Evolutionary conservation across 345 rosid genomes (phyloP).

Genomic region (Cardiospermum halicacabum): DNA sequence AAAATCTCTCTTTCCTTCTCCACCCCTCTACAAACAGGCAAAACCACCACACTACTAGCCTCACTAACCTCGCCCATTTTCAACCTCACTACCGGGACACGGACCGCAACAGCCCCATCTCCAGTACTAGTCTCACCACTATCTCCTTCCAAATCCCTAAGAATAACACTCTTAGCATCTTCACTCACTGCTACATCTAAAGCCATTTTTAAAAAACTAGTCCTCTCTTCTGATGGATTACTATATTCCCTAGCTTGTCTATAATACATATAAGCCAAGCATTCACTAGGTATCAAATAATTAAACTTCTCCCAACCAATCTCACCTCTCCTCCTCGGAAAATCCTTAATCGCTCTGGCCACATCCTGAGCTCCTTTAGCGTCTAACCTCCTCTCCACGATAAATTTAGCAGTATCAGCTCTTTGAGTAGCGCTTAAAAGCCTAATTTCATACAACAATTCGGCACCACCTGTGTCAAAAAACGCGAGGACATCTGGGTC

Average conservation of each 20-base stretch:
- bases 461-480: conserved; percentile 69
- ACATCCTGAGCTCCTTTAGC: conserved; percentile 58
- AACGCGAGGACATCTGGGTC: conserved; percentile 47
- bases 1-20: conserved; percentile 44
- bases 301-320: conserved; percentile 53
- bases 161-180: conserved; percentile 43
- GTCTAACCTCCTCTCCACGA: conserved; percentile 39
- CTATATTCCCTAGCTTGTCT: conserved; percentile 64
- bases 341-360: conserved; percentile 82
- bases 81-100: conserved; percentile 71
- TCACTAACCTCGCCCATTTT: conserved; percentile 75
- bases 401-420: conserved; percentile 48
- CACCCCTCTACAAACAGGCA: conserved; percentile 70
- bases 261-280: conserved; percentile 67
- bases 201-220: conserved; percentile 49
- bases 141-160: conserved; percentile 43
- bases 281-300: conserved; percentile 66
- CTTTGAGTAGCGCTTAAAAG: conserved; percentile 57
- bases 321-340: conserved; percentile 68
- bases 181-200: conserved; percentile 59
- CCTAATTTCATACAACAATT: conserved; percentile 74
- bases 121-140: conserved; percentile 19
- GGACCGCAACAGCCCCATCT: conserved; percentile 26
- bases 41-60: conserved; percentile 56
- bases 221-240: conserved; percentile 47